These are phyloP conservation scores for Malus sylvestris DNA, from an alignment of 306 rosid genomes.

Conservation along the genomic window DNA sequence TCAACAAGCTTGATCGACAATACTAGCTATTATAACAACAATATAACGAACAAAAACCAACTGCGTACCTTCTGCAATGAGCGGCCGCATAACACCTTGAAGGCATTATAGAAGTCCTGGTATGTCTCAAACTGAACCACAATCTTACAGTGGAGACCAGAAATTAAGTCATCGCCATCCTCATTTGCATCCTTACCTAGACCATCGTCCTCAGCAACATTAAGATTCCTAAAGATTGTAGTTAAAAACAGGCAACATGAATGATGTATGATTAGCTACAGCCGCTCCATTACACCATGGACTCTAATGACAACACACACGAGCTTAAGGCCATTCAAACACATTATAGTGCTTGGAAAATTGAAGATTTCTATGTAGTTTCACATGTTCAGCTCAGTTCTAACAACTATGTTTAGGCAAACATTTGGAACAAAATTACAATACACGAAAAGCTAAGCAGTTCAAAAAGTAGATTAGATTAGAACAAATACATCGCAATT, in stretches of 20 bases:
- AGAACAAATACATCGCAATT: neutral
- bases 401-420: neutral
- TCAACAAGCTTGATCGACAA: neutral
- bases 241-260: constrained; percentile 14
- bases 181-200: constrained; percentile 54
- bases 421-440: neutral
- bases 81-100: constrained; percentile 71
- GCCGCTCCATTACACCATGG: constrained; percentile 2
- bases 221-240: constrained; percentile 59
- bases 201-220: constrained; percentile 79
- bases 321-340: constrained; percentile 1
- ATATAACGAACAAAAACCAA: constrained; percentile 5
- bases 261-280: constrained; percentile 16
- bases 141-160: constrained; percentile 85
- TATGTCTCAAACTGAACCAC: constrained; percentile 82
- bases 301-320: neutral
- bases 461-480: neutral
- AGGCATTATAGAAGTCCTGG: constrained; percentile 64
- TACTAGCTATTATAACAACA: neutral
- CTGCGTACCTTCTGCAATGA: constrained; percentile 72
- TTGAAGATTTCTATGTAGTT: neutral
- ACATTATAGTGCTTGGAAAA: neutral
- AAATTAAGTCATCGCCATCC: constrained; percentile 51
- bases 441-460: neutral
- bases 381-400: neutral